Evolutionary conservation across 2,329 filamentous ascomycete genomes (phyloP).

Genomic region (Colletotrichum incanum): DNA sequence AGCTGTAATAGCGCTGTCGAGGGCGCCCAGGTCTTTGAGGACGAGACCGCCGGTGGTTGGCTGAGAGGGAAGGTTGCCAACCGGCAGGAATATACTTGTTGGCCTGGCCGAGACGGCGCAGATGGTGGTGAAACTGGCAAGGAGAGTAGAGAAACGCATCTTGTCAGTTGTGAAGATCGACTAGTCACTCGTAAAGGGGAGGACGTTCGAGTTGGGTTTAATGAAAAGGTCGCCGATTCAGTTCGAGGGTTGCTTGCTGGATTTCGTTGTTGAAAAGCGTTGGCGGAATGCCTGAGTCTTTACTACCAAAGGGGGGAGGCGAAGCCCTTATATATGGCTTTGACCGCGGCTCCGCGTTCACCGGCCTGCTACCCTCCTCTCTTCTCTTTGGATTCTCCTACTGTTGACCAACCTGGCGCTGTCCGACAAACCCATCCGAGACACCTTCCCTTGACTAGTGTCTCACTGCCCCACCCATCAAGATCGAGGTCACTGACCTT

Average conservation of each 20-base stretch:
- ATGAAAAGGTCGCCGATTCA: no score
- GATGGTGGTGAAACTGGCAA: not conserved
- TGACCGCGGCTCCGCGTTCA: not conserved
- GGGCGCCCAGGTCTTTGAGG: not conserved
- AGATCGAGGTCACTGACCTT: not conserved
- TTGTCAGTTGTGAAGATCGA: not conserved
- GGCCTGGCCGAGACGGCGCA: not conserved
- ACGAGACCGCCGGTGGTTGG: not conserved
- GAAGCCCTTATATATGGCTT: not conserved
- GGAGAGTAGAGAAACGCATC: not conserved
- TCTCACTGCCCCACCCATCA: not conserved
- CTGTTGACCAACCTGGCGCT: slow-evolving; percentile 15
- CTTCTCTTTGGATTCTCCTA: not conserved
- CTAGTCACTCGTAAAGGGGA: not conserved
- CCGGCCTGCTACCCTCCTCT: no score
- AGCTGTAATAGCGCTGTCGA: not conserved
- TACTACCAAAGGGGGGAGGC: not conserved
- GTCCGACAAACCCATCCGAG: not conserved
- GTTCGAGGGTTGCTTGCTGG: not conserved
- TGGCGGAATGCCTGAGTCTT: not conserved
- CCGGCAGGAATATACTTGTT: not conserved
- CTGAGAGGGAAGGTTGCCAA: slow-evolving; percentile 17
- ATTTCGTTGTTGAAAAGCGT: not conserved
- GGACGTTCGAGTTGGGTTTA: not conserved
- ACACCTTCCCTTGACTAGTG: not conserved